phyloP scores from a whole-genome alignment of 148 eudicot species.

The Salicornia ramosissima region DNA sequence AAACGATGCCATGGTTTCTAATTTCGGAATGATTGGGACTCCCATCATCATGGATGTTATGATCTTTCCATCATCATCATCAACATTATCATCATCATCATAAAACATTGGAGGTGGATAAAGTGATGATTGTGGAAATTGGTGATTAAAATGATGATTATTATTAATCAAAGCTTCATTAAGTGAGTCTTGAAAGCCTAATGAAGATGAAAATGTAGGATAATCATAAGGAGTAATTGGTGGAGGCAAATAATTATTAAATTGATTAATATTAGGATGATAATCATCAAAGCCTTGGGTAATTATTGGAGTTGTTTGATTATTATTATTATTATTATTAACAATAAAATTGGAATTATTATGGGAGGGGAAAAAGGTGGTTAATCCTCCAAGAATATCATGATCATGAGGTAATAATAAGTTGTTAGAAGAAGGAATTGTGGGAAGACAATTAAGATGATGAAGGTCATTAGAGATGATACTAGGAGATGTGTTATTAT shows the following conservation, averaged over 20 bases:
- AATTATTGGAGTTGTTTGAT: conserved; percentile 9
- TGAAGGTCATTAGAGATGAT: conserved; percentile 25
- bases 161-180: conserved; percentile 15
- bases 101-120: not conserved
- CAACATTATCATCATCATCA: conserved; percentile 4
- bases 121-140: conserved; percentile 3
- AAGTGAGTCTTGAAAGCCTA: conserved; percentile 18
- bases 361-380: conserved; percentile 8
- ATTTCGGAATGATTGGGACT: conserved; percentile 16
- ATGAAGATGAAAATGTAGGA: conserved; percentile 16
- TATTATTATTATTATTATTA: conserved; percentile 8
- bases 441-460: conserved; percentile 23
- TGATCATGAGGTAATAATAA: conserved; percentile 1
- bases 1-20: not conserved
- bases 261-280: conserved; percentile 3
- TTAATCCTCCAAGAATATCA: conserved; percentile 13
- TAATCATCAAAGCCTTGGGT: conserved; percentile 25
- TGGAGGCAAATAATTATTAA: conserved; percentile 3
- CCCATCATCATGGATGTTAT: conserved; percentile 10
- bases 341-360: conserved; percentile 5
- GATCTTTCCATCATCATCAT: conserved; percentile 10
- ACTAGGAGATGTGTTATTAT: conserved; percentile 2
- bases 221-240: not conserved
- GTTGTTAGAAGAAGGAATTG: conserved; percentile 10
- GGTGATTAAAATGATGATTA: conserved; percentile 9